phyloP scores from a whole-genome alignment of 352 stramenopile genomes.

The Phytophthora fragariae region DNA sequence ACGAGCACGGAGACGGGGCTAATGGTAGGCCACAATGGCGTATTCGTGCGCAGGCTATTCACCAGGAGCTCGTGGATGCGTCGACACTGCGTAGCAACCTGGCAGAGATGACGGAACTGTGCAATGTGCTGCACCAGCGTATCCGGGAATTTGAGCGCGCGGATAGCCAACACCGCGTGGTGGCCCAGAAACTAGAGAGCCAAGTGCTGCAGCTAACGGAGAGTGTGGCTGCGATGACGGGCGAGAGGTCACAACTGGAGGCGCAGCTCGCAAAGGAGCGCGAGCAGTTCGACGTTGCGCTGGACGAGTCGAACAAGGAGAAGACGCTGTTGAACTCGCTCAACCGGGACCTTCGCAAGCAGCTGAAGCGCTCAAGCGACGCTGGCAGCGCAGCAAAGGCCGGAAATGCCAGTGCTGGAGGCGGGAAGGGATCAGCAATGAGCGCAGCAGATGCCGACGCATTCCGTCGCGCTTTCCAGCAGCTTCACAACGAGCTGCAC shows the following conservation, averaged over 20 bases:
- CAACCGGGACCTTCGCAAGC: slow-evolving; percentile 83
- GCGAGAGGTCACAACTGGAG: slow-evolving; percentile 62
- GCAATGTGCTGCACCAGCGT: slow-evolving; percentile 65
- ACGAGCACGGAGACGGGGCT: slow-evolving; percentile 25
- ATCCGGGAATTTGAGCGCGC: slow-evolving; percentile 79
- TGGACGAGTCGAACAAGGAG: slow-evolving; percentile 88
- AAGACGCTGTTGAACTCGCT: slow-evolving; percentile 71
- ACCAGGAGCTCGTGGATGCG: slow-evolving; percentile 70
- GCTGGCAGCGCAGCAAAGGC: slow-evolving; percentile 37
- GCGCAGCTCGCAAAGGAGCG: slow-evolving; percentile 70
- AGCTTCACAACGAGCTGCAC: slow-evolving; percentile 64
- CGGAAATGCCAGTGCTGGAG: slow-evolving; percentile 22
- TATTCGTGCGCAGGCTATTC: slow-evolving; percentile 77
- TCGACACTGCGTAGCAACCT: slow-evolving; percentile 66
- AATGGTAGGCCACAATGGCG: slow-evolving; percentile 71
- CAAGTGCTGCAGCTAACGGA: slow-evolving; percentile 72
- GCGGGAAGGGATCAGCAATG: slow-evolving; percentile 44
- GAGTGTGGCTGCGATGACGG: slow-evolving; percentile 32
- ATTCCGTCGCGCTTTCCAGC: slow-evolving; percentile 64
- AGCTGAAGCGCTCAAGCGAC: slow-evolving; percentile 77
- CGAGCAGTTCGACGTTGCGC: slow-evolving; percentile 73
- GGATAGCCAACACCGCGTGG: slow-evolving; percentile 80
- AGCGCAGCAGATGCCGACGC: slow-evolving; percentile 59
- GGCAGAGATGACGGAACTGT: slow-evolving; percentile 72
- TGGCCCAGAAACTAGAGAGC: slow-evolving; percentile 83